phyloP scores from a whole-genome alignment of 768 basidiomycete species.

The Podaxis mareebaensis region DNA sequence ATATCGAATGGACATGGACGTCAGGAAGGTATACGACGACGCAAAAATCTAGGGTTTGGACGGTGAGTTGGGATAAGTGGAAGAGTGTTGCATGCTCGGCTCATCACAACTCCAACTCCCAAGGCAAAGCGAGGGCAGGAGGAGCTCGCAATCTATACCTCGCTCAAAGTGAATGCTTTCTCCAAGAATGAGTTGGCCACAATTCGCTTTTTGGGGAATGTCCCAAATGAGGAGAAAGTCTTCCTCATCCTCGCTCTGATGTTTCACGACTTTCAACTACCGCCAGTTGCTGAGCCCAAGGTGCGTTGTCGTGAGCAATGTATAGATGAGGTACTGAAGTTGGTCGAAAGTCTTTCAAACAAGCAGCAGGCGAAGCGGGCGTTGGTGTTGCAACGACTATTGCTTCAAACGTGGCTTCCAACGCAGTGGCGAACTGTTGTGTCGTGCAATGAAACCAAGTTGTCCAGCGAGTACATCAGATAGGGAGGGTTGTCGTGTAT shows the following conservation, averaged over 20 bases:
- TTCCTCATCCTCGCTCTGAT: constrained; percentile 20
- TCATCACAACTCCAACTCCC: not conserved
- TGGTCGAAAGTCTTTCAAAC: constrained; percentile 2
- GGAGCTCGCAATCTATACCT: constrained; percentile 17
- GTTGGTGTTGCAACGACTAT: constrained; percentile 6
- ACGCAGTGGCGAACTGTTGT: constrained; percentile 1
- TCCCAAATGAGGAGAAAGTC: constrained; percentile 21
- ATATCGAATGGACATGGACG: constrained; percentile 21
- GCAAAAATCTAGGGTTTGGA: constrained; percentile 17
- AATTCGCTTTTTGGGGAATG: constrained; percentile 16
- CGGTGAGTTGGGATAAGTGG: constrained; percentile 8
- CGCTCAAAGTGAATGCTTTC: constrained; percentile 16
- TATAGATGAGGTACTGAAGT: not conserved
- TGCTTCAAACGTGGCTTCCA: constrained; percentile 9
- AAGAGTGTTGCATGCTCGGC: not conserved
- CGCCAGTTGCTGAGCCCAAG: constrained; percentile 14
- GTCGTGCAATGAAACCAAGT: not conserved
- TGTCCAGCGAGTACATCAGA: not conserved
- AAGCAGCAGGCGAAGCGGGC: constrained; percentile 9
- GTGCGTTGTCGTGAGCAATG: constrained; percentile 8
- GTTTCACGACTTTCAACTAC: constrained; percentile 17
- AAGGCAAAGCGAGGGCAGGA: constrained; percentile 18
- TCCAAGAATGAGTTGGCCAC: constrained; percentile 21
- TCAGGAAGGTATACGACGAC: constrained; percentile 17
- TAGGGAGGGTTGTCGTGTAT: not conserved